These are phyloP conservation scores for Zygosaccharomyces rouxii DNA, from an alignment of 805 yeast species.

Conservation along the genomic window DNA sequence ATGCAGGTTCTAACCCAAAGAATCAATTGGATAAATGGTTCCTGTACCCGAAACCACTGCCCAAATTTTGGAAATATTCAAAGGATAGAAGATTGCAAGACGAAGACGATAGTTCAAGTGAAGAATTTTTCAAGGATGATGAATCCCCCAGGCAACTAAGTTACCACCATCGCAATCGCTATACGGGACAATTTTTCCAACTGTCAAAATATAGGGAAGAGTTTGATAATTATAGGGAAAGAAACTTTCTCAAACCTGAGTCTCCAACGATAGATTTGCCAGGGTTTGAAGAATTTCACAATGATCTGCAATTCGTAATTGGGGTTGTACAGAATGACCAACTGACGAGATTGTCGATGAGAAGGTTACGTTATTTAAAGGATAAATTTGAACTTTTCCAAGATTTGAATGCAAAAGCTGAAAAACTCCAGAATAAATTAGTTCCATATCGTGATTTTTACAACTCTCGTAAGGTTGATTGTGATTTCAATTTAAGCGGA, in stretches of 20 bases:
- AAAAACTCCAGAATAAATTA: conserved; percentile 35
- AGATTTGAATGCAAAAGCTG: conserved; percentile 35
- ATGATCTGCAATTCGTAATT: conserved; percentile 30
- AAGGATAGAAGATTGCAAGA: conserved; percentile 27
- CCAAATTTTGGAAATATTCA: conserved; percentile 41
- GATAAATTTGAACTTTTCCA: conserved; percentile 37
- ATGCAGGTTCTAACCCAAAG: conserved; percentile 67
- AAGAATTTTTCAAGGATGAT: conserved; percentile 3
- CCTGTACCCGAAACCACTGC: conserved; percentile 75
- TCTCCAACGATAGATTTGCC: conserved; percentile 20
- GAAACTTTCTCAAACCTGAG: background rate
- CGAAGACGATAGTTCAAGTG: conserved; percentile 6
- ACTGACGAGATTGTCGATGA: conserved; percentile 22
- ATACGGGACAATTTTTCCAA: conserved; percentile 38
- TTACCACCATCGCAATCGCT: conserved; percentile 19
- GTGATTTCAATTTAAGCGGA: conserved; percentile 27
- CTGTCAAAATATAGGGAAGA: conserved; percentile 28
- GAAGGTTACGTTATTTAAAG: conserved; percentile 31
- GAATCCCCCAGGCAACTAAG: background rate
- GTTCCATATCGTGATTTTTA: conserved; percentile 62
- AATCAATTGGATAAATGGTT: conserved; percentile 58
- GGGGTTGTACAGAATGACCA: conserved; percentile 17
- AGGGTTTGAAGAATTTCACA: conserved; percentile 29
- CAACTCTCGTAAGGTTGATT: conserved; percentile 90
- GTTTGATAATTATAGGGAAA: conserved; percentile 6